Conservation (phyloP, 768 basidiomycete species). For the Cyclocybe cylindracea region DNA sequence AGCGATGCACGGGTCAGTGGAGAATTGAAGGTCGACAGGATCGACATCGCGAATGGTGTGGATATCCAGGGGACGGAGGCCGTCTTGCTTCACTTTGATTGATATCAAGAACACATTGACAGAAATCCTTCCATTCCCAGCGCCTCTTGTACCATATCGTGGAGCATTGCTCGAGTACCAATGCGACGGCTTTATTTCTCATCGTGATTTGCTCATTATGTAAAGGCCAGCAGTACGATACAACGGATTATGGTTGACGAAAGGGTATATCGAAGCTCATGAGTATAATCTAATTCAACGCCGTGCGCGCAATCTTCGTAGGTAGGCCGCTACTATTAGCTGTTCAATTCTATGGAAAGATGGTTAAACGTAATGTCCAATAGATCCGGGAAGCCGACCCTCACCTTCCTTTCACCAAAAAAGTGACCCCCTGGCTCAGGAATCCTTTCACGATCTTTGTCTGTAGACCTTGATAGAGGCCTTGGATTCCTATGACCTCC, state of each 20-base stretch:
- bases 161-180: too few relatives aligned
- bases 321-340: conserved; percentile 11
- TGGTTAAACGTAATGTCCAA: not conserved
- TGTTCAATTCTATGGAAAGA: conserved; percentile 8
- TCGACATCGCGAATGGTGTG: conserved; percentile 35
- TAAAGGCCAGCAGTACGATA: too few relatives aligned
- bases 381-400: not conserved
- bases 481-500: conserved; percentile 19
- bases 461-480: conserved; percentile 55
- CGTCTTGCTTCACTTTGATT: conserved; percentile 39
- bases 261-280: too few relatives aligned
- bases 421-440: conserved; percentile 57
- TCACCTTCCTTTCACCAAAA: conserved; percentile 60
- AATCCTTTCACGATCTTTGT: conserved; percentile 56
- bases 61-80: conserved; percentile 51
- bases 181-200: too few relatives aligned
- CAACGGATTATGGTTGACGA: too few relatives aligned
- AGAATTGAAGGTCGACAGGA: conserved; percentile 24
- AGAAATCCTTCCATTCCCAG: not conserved
- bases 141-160: too few relatives aligned
- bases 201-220: too few relatives aligned
- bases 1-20: conserved; percentile 42
- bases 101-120: not conserved
- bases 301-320: not conserved
- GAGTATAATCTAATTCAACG: too few relatives aligned